Base-by-base conservation (phyloP, 2,329 filamentous ascomycete species). In the Ploettnerulaceae sp. region DNA sequence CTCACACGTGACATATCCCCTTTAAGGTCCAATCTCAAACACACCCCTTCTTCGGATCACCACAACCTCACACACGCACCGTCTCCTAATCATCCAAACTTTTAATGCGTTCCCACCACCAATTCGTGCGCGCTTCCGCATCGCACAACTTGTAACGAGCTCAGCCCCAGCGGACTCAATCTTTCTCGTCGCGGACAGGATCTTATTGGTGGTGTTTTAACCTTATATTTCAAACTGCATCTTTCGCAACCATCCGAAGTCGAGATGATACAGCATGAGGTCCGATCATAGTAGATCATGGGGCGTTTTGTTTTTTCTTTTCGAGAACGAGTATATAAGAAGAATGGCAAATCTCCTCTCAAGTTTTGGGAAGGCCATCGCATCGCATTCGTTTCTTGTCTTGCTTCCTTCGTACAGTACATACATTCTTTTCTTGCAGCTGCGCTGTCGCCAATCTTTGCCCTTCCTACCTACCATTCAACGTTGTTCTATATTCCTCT, bases 21-120 rank as follows among this genome's bases (percentile, higher is more conserved):
- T 29, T 46, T 22, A 42, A 26, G 28, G 43, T 26, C 31, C 20
- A 48, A 44, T 44, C 39, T 45, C 37, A 51, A 15, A 45, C 45
- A 51, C 46, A 26, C 29, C 21, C 8, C 22, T 24, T 44, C 41
- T 41, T 39, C 24, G 32, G 33, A 36, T 43, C 32, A 2, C 35
- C 28, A 5, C 15, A 35, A 32, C 36, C 45, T 46, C 42, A 39
- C 25, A 51, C 45, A 47, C 3, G 14, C 24, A 15, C n/a, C 26
- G 49, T 51, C 41, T 46, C 40, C 26, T 38, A 51, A 43, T 11
- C 40, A 43, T 51, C 49, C 35, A 18, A 52, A 46, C 15, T 29
- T 7, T 15, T 18, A 11, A 41, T 24, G 29, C 36, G 29, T 25
- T 11, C 14, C 24, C 7, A 18, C 24, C 35, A 24, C 35, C 7